Percentiles rank a stretch among this genome's conserved stretches.
phyloP scores from a whole-genome alignment of 306 rosid genomes.

The Clitoria ternatea region DNA sequence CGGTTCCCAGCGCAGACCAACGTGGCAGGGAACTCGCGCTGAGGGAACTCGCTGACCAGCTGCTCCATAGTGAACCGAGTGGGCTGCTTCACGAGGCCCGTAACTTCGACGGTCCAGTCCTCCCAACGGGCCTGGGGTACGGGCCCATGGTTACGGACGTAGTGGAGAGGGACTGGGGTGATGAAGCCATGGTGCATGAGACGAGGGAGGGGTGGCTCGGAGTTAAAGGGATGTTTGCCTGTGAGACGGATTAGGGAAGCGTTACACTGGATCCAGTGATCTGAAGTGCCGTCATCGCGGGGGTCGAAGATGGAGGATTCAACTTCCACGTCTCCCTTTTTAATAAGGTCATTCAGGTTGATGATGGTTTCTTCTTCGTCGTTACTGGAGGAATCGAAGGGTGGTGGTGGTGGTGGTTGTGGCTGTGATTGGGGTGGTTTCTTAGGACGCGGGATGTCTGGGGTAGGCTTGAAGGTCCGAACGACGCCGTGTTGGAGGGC shows the following conservation, averaged over 20 bases:
- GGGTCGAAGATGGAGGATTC: slow-evolving; percentile 57
- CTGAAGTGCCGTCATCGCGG: slow-evolving; percentile 64
- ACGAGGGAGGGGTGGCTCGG: slow-evolving; percentile 57
- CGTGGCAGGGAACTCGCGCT: slow-evolving; percentile 53
- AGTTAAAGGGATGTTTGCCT: slow-evolving; percentile 78
- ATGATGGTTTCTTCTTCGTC: slow-evolving; percentile 36
- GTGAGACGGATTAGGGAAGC: slow-evolving; percentile 69
- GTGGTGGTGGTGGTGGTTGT: background rate
- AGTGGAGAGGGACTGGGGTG: slow-evolving; percentile 77
- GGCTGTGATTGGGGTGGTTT: background rate
- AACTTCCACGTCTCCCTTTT: slow-evolving; percentile 33
- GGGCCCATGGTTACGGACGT: slow-evolving; percentile 74
- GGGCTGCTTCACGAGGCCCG: slow-evolving; percentile 62
- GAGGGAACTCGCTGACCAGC: slow-evolving; percentile 42
- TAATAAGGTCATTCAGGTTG: slow-evolving; percentile 22
- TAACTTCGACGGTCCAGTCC: slow-evolving; percentile 61
- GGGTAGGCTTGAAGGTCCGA: background rate
- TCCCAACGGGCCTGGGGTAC: slow-evolving; percentile 60
- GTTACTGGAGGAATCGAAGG: slow-evolving; percentile 26
- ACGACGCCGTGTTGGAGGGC: background rate
- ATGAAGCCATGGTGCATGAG: slow-evolving; percentile 84
- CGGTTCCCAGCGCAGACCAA: slow-evolving; percentile 76
- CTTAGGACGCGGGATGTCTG: background rate
- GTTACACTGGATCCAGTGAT: slow-evolving; percentile 64
- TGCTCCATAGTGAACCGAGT: slow-evolving; percentile 57